These are phyloP conservation scores for Cicer arietinum DNA, from an alignment of 306 rosid species.

Conservation along the genomic window DNA sequence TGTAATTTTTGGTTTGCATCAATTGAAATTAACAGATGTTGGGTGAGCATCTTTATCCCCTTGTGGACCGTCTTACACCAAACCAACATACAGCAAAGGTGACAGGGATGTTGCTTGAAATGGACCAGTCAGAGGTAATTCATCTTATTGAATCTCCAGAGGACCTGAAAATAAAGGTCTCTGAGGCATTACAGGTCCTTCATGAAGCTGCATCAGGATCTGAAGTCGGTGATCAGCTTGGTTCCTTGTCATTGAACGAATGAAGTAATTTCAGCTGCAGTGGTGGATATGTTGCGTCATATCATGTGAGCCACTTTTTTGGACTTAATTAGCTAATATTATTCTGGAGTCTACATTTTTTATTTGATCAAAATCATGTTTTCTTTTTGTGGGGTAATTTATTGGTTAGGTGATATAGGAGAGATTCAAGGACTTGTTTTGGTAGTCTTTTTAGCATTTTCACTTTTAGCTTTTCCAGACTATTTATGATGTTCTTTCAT, in stretches of 20 bases:
- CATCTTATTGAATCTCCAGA: slow-evolving; percentile 93
- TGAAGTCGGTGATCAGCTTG: slow-evolving; percentile 64
- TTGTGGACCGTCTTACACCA: slow-evolving; percentile 70
- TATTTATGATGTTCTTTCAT: slow-evolving; percentile 27
- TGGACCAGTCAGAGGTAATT: slow-evolving; percentile 95
- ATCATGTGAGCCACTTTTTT: slow-evolving; percentile 36
- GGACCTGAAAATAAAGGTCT: slow-evolving; percentile 77
- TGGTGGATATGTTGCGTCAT: slow-evolving; percentile 12
- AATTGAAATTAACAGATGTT: slow-evolving; percentile 66
- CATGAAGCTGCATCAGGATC: slow-evolving; percentile 62
- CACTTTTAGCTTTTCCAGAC: slow-evolving; percentile 25
- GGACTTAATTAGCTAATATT: slow-evolving; percentile 38
- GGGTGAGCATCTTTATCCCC: slow-evolving; percentile 89
- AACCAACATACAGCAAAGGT: slow-evolving; percentile 68
- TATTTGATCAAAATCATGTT: slow-evolving; percentile 37
- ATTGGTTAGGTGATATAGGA: slow-evolving; percentile 38
- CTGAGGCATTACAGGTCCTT: slow-evolving; percentile 89
- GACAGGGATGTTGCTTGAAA: slow-evolving; percentile 91
- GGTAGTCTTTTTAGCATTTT: slow-evolving; percentile 37
- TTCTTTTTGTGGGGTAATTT: slow-evolving; percentile 31
- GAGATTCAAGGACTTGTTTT: slow-evolving; percentile 45
- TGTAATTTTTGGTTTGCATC: slow-evolving; percentile 16
- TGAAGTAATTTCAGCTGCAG: slow-evolving; percentile 43
- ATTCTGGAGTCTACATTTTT: slow-evolving; percentile 30
- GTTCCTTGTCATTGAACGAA: slow-evolving; percentile 56